Conservation (phyloP, 2,329 filamentous ascomycete species). For the Ceratocystis diversiconidia region DNA sequence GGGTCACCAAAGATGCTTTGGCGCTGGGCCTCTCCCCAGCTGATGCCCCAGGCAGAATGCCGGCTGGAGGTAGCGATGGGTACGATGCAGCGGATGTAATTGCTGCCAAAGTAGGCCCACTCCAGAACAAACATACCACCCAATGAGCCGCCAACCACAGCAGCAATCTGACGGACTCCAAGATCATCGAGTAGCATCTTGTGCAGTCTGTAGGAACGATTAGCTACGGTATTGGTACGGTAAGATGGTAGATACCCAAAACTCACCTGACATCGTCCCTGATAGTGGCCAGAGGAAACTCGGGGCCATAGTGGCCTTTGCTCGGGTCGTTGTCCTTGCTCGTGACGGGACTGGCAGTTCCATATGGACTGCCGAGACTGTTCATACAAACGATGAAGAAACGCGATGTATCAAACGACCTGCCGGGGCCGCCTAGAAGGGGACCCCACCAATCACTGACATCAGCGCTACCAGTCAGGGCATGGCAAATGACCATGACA, state of each 20-base stretch:
- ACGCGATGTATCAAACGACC: constrained; percentile 65
- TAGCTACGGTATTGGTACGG: not conserved
- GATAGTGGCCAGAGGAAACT: constrained; percentile 91
- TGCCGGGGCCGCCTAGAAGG: constrained; percentile 60
- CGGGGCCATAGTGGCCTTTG: constrained; percentile 74
- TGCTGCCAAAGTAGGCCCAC: constrained; percentile 79
- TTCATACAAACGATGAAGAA: constrained; percentile 84
- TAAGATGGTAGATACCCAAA: not conserved
- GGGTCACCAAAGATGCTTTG: constrained; percentile 96
- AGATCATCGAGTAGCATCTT: constrained; percentile 67
- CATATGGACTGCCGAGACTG: constrained; percentile 72
- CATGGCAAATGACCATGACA: constrained; percentile 68
- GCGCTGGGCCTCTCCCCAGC: constrained; percentile 77
- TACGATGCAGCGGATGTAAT: constrained; percentile 67
- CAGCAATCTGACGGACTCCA: constrained; percentile 62
- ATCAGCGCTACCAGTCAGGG: constrained; percentile 71
- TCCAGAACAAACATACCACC: constrained; percentile 85
- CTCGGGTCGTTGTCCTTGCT: constrained; percentile 64
- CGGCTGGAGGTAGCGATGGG: constrained; percentile 74
- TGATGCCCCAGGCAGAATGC: constrained; percentile 82
- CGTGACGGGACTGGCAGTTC: constrained; percentile 77
- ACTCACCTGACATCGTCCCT: constrained; percentile 85
- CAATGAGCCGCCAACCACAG: constrained; percentile 71
- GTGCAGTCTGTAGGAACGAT: constrained; percentile 44
- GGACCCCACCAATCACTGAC: constrained; percentile 84